A percentile compares a stretch with the other conserved stretches of the same genome.
Conservation (phyloP, 441 rosid species). For the Croton laevigatus region DNA sequence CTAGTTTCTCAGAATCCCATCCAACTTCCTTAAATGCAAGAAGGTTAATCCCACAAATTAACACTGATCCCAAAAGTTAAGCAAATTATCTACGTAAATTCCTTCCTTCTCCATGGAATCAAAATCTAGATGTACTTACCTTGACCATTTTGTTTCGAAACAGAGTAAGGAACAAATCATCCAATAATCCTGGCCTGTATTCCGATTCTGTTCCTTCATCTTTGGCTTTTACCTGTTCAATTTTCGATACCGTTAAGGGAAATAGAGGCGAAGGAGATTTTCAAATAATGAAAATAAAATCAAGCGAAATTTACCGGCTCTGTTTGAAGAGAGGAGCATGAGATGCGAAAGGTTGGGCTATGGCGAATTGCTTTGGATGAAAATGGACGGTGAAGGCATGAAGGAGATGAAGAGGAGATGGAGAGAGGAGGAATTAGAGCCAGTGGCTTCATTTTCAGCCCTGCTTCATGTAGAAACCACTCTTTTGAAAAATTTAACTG, state of each 20-base stretch:
- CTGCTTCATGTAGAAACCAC: not conserved
- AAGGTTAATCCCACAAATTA: slow-evolving; percentile 8
- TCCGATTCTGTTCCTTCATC: slow-evolving; percentile 29
- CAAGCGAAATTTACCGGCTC: slow-evolving; percentile 29
- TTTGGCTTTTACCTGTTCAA: slow-evolving; percentile 36
- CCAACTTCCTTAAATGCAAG: slow-evolving; percentile 56
- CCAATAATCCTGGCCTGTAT: slow-evolving; percentile 41
- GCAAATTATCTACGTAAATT: not conserved
- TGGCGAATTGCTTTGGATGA: slow-evolving; percentile 14
- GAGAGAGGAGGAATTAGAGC: slow-evolving; percentile 28
- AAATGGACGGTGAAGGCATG: slow-evolving; percentile 1
- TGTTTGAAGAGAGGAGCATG: slow-evolving; percentile 30
- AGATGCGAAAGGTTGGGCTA: slow-evolving; percentile 16
- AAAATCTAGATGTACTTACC: slow-evolving; percentile 35
- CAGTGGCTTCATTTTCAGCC: slow-evolving; percentile 33
- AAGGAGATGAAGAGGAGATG: slow-evolving; percentile 18
- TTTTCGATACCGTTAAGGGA: not conserved
- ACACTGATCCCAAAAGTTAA: not conserved
- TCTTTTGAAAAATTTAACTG: too few species aligned
- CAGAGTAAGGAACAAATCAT: slow-evolving; percentile 52
- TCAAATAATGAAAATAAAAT: not conserved
- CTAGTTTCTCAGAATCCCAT: slow-evolving; percentile 82
- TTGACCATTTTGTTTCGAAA: slow-evolving; percentile 62
- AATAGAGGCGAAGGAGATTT: not conserved
- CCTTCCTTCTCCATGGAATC: too few species aligned